Evolutionary conservation across 345 rosid species (phyloP), one percentile per base, ranked within the genome.

Genomic region (Limnanthes douglasii): DNA sequence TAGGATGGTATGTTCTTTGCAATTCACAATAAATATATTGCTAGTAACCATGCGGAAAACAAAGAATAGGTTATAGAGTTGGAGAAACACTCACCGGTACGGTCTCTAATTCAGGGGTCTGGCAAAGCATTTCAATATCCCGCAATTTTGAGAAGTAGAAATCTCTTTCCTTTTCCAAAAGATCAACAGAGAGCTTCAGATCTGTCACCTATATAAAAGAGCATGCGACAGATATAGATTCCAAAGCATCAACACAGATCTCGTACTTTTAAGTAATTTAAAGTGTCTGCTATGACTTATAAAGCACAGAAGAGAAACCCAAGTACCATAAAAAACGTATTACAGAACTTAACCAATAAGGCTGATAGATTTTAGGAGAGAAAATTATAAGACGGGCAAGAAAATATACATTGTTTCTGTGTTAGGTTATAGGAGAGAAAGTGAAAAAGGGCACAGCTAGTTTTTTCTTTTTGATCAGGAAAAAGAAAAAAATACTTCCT

Each of bases 121-220:
- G 95, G 42, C 94, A 84, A 21, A 84, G 78, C 52, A 77, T 66
- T 54, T 84, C 94, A 39, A 84, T 54, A 43, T 80, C 94, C 38
- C 98, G 70, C 38, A 90, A 50, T 59, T 90, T 90, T 8, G 84
- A 67, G 54, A 75, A 66, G 84, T 90, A 90, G 59, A 90, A 90
- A 35, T 90, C 94, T 52, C 93, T 73, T 54, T 90, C 95, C 49
- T 90, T 84, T 33, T 77, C 95, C 69, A 77, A 52, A 32, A 72
- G 52, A 55, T 80, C 88, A 7, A 77, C 70, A 4, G 92, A 74
- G 37, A 77, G 70, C 66, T 75, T 84, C 37, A 77, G 65, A 36
- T 84, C 86, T 21, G 61, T 51, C 43, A 90, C 43, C 98, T 90
- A 58, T 9, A 22, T 21, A 24, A 41, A 45, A 11, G 16, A 52